Evolutionary conservation across 2,329 filamentous ascomycete species (phyloP), one percentile per base, ranked within the genome.

Genomic region (Ophiocordyceps sinensis): DNA sequence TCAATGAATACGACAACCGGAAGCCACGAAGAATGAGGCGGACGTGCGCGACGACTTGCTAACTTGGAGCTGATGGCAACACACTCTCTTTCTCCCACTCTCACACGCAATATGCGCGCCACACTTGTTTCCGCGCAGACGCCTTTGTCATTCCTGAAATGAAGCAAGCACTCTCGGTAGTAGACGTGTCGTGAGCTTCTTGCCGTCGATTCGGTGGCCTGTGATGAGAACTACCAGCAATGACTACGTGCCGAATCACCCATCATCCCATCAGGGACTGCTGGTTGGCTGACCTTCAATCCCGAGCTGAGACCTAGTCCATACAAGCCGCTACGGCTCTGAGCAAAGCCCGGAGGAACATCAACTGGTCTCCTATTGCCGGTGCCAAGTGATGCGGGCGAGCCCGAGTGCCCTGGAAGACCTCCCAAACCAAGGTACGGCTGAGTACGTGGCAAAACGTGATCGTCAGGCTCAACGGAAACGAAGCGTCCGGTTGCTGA

Each of bases 251-350:
- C 36, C 7, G 47, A 38, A 12, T 44, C 43, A 29, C 53, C 42
- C 11, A 51, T 30, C 11, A 51, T 30, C 10, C 45, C 46, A 32
- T 48, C 43, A n/a, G 36, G 17, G 17, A 45, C 47, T 15, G 40
- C 42, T 7, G 56, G 43, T 37, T 53, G 55, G 30, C 55, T 57
- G 26, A 52, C 49, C 38, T 52, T 59, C 9, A 59, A 43, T 14
- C 54, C 57, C 34, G 57, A 54, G 8, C 51, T 51, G 13, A 59
- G 43, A 8, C 57, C 56, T n/a, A 58, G 42, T 12, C 53, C 50
- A 14, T 49, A 19, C 14, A 56, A 41, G 11, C 45, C 45, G 15
- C 44, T 39, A 3, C 52, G 50, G 36, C 46, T 47, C 19, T 47
- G 47, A 4, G 43, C 41, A 38, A 57, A 51, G 10, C 41, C 40